Evolutionary conservation across 75 land plant genomes (phyloP).

Genomic region (Sequoiadendron giganteum): DNA sequence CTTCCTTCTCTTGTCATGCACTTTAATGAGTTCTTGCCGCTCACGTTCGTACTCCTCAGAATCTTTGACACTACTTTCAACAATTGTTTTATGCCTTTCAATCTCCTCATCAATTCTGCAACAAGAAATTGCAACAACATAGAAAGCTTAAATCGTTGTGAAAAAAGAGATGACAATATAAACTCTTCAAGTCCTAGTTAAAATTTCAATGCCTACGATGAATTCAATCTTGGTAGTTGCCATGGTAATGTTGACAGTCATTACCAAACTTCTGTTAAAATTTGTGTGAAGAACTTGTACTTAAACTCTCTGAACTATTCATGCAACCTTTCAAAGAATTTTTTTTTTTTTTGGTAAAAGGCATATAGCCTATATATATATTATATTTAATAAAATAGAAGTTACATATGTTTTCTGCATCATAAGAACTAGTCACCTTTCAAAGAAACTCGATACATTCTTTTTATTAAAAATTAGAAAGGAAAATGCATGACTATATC

Average conservation of each 20-base stretch:
- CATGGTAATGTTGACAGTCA: neutral
- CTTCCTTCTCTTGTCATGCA: neutral
- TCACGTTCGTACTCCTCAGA: conserved; percentile 3
- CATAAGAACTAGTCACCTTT: too few relatives aligned
- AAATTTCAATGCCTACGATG: neutral
- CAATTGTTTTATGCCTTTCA: neutral
- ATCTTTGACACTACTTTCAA: neutral
- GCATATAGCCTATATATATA: too few relatives aligned
- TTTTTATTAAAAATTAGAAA: too few relatives aligned
- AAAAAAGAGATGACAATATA: neutral
- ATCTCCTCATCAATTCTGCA: conserved; percentile 5
- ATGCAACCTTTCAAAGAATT: neutral
- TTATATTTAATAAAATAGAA: too few relatives aligned
- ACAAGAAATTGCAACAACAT: neutral
- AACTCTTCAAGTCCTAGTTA: neutral
- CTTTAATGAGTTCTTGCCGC: conserved; percentile 5
- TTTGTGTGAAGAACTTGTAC: neutral
- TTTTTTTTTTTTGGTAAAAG: too few relatives aligned
- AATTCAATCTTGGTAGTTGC: neutral
- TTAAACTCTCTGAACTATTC: neutral
- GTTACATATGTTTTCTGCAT: too few relatives aligned
- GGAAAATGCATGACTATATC: too few relatives aligned
- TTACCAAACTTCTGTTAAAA: neutral
- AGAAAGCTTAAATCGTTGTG: neutral
- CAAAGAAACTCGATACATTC: neutral